Conservation (phyloP, 305 asterid genomes). For the Stenogyne calaminthoides region DNA sequence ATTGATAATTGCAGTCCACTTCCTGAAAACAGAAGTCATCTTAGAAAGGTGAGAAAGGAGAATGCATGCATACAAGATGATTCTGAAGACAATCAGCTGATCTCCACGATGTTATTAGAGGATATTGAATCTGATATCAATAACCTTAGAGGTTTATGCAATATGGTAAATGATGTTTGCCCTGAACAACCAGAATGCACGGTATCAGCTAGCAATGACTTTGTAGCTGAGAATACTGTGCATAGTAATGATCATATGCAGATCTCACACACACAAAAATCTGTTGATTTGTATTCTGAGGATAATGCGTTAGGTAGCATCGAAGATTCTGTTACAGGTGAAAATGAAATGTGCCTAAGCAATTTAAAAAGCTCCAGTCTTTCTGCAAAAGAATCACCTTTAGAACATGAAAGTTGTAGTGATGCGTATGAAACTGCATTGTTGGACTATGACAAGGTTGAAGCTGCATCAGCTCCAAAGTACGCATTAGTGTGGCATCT, state of each 20-base stretch:
- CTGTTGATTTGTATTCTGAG: constrained; percentile 29
- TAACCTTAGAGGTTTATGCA: constrained; percentile 26
- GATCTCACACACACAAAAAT: constrained; percentile 32
- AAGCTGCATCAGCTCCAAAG: constrained; percentile 39
- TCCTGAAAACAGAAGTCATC: constrained; percentile 33
- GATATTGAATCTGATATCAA: constrained; percentile 30
- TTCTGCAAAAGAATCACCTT: constrained; percentile 31
- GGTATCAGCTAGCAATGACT: constrained; percentile 31
- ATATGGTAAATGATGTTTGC: constrained; percentile 26
- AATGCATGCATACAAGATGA: constrained; percentile 29
- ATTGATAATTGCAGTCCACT: constrained; percentile 31
- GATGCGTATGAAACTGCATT: constrained; percentile 39
- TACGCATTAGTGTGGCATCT: constrained; percentile 37
- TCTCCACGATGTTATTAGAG: constrained; percentile 27
- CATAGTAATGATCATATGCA: constrained; percentile 24
- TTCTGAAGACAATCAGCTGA: constrained; percentile 26
- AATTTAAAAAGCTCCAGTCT: constrained; percentile 37
- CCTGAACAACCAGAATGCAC: constrained; percentile 27
- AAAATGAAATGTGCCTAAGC: constrained; percentile 30
- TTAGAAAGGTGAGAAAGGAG: constrained; percentile 34
- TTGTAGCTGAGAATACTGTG: constrained; percentile 32
- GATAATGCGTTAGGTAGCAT: constrained; percentile 31
- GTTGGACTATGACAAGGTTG: constrained; percentile 37
- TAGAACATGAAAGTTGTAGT: constrained; percentile 34
- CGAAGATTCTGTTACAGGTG: constrained; percentile 34